phyloP scores from a whole-genome alignment of 768 basidiomycete genomes.

The Serpula lacrymans region DNA sequence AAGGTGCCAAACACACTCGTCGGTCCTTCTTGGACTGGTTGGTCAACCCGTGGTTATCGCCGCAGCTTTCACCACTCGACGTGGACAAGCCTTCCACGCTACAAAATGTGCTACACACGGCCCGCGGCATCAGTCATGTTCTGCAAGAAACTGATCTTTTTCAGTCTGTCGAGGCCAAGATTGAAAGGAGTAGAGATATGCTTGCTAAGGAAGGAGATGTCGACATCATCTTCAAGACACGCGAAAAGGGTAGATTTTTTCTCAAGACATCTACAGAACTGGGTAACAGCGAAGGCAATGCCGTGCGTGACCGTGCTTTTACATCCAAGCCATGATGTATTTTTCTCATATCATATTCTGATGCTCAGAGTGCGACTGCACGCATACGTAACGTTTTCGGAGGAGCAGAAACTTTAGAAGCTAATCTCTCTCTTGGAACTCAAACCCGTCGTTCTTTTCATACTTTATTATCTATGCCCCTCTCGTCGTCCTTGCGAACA shows the following conservation, averaged over 20 bases:
- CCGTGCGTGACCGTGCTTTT: conserved; percentile 51
- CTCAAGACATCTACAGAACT: conserved; percentile 86
- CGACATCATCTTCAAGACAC: conserved; percentile 75
- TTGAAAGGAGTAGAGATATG: conserved; percentile 56
- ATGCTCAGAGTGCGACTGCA: conserved; percentile 69
- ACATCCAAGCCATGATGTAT: background rate
- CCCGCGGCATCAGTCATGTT: conserved; percentile 60
- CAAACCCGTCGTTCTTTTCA: conserved; percentile 84
- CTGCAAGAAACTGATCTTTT: conserved; percentile 81
- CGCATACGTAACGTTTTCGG: conserved; percentile 88
- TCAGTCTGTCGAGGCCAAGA: conserved; percentile 53
- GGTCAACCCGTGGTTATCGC: conserved; percentile 59
- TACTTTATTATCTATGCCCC: conserved; percentile 59
- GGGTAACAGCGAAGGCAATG: conserved; percentile 89
- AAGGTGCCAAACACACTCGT: conserved; percentile 73
- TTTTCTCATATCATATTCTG: background rate
- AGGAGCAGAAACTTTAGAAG: conserved; percentile 85
- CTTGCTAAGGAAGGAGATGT: conserved; percentile 60
- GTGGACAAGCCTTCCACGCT: conserved; percentile 36
- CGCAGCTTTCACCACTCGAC: conserved; percentile 14
- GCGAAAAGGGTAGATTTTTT: conserved; percentile 73
- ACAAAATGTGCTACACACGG: conserved; percentile 65
- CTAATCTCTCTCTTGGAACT: conserved; percentile 79
- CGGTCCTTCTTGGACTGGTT: conserved; percentile 78
- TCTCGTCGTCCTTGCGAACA: conserved; percentile 59